phyloP scores from a whole-genome alignment of 768 basidiomycete genomes.

The Agaricus subrufescens region DNA sequence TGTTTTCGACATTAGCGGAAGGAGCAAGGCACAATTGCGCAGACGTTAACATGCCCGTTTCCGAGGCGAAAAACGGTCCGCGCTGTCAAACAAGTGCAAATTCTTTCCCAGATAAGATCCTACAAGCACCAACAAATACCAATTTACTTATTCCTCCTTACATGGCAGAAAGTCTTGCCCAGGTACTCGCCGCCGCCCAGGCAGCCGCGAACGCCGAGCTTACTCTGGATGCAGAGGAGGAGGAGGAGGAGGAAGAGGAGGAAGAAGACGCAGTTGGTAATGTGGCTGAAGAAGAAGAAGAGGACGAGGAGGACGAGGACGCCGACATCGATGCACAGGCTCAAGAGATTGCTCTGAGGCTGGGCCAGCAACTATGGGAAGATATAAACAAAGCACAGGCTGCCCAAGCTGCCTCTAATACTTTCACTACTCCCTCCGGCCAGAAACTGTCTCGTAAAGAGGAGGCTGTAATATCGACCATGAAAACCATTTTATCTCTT shows the following conservation, averaged over 20 bases:
- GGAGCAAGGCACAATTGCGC: not conserved
- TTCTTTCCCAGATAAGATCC: slow-evolving; percentile 17
- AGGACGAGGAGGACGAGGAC: slow-evolving; percentile 55
- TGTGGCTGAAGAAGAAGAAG: slow-evolving; percentile 37
- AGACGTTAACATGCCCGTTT: not conserved
- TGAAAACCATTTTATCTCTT: slow-evolving; percentile 56
- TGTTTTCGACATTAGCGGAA: slow-evolving; percentile 51
- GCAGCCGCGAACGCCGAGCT: slow-evolving; percentile 4
- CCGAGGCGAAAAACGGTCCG: not conserved
- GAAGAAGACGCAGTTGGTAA: slow-evolving; percentile 24
- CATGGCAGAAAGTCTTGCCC: slow-evolving; percentile 8
- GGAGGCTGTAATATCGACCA: slow-evolving; percentile 59
- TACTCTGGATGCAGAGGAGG: slow-evolving; percentile 16
- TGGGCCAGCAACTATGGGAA: slow-evolving; percentile 77
- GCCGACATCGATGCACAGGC: slow-evolving; percentile 66
- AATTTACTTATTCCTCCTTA: too few species aligned
- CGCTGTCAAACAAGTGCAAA: slow-evolving; percentile 7
- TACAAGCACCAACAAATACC: too few species aligned
- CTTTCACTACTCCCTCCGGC: slow-evolving; percentile 3
- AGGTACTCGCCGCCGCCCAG: slow-evolving; percentile 6
- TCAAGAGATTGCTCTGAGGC: slow-evolving; percentile 64
- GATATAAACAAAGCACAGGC: slow-evolving; percentile 65
- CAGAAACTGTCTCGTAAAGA: slow-evolving; percentile 35
- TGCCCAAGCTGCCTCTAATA: slow-evolving; percentile 23
- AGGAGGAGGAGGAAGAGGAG: slow-evolving; percentile 23